Conservation (phyloP, 2,329 filamentous ascomycete genomes). For the Ophioceras dolichostomum region DNA sequence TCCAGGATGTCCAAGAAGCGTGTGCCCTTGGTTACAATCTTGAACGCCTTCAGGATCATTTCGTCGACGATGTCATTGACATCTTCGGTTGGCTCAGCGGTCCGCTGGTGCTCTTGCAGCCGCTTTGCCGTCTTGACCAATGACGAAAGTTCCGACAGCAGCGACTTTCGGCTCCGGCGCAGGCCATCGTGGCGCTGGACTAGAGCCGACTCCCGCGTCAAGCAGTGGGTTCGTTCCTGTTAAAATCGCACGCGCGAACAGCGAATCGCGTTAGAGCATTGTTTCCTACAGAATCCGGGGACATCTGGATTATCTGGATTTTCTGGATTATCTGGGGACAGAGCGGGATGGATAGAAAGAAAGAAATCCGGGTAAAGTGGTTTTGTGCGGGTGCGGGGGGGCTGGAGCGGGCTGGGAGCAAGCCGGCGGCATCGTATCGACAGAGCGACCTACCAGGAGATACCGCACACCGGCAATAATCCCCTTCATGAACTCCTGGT, state of each 20-base stretch:
- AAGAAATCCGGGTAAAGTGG: too few relatives aligned
- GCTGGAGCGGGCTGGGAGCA: too few relatives aligned
- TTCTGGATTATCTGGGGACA: too few relatives aligned
- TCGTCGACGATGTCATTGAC: constrained; percentile 76
- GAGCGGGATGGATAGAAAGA: too few relatives aligned
- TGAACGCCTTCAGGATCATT: constrained; percentile 88
- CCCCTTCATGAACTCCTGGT: constrained; percentile 88
- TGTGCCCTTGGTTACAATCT: constrained; percentile 83
- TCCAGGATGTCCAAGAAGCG: constrained; percentile 80
- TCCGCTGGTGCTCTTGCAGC: constrained; percentile 60
- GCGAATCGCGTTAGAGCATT: too few relatives aligned
- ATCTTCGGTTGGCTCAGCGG: constrained; percentile 34
- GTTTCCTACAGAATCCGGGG: too few relatives aligned
- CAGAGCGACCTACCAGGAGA: constrained; percentile 61
- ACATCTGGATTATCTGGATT: too few relatives aligned
- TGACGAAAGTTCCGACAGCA: constrained; percentile 80
- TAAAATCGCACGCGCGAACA: too few relatives aligned
- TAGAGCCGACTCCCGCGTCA: constrained; percentile 67
- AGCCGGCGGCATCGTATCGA: neutral
- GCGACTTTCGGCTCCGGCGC: constrained; percentile 69
- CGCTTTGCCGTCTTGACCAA: constrained; percentile 82
- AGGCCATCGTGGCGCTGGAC: constrained; percentile 67
- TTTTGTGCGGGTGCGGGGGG: too few relatives aligned
- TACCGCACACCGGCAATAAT: constrained; percentile 88
- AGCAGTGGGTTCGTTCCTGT: constrained; percentile 77